Evolutionary conservation across 2,329 filamentous ascomycete genomes (phyloP), one percentile per base, ranked within the genome.

Genomic region (Sphaerulina vaccinii): DNA sequence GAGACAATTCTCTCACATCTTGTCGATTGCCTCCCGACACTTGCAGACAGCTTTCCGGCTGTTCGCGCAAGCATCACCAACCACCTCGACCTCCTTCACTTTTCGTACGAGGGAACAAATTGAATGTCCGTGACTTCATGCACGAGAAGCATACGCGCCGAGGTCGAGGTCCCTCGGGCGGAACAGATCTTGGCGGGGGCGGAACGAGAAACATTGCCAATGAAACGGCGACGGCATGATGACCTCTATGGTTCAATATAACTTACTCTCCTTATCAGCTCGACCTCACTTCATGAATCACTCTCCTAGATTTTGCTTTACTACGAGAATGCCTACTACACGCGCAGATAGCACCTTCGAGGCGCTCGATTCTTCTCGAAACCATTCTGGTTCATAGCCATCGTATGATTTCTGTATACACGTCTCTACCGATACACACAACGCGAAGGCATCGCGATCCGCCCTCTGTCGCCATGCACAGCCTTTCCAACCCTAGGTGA

Each of bases 21-120:
- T 29, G 33, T 38, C 46, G 21, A 19, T 43, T 35, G 13, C 10
- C n/a, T 40, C 13, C 35, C 23, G 35, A 32, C 35, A 32, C 16
- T 39, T 40, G 47, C 39, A 45, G 27, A 48, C 45, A 39, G 50
- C 13, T 35, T 42, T 29, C 29, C 43, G 51, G 53, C 49, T 59
- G 47, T 33, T 46, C 51, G 46, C 45, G 52, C 40, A 27, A 57
- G 58, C 60, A 64, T 53, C 39, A 49, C 51, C 51, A 36, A 38
- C 33, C 22, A 9, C 35, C 18, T 38, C 35, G 5, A 9, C 5
- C 11, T 38, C 15, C 18, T 15, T 21, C 35, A 10, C 27, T 11
- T 13, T 10, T 32, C 27, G 27, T 13, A 27, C 24, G 24, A 10
- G 24, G 6, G 10, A 32, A 32, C 10, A 32, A 13, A 32, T 11